These are phyloP conservation scores for Saccharomycopsis sp. DNA, from an alignment of 805 yeast genomes.

Conservation along the genomic window DNA sequence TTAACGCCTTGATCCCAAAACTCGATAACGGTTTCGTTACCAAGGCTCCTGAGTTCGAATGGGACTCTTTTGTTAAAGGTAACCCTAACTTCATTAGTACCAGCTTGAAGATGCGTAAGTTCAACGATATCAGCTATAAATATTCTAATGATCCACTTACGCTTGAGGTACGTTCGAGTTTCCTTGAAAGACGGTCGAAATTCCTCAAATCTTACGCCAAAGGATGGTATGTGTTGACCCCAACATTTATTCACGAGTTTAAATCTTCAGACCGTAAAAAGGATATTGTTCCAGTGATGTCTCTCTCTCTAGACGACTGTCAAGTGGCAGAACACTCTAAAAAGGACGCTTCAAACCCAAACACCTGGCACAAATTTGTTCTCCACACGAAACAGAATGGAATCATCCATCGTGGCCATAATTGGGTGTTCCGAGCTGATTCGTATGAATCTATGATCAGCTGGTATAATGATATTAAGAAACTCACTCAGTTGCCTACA, in stretches of 20 bases:
- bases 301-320: conserved; percentile 72
- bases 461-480: conserved; percentile 79
- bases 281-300: conserved; percentile 79
- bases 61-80: conserved; percentile 69
- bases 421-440: conserved; percentile 93
- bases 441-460: conserved; percentile 69
- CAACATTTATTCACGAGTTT: conserved; percentile 85
- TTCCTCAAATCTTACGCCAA: conserved; percentile 84
- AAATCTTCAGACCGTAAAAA: conserved; percentile 74
- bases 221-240: conserved; percentile 88
- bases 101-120: conserved; percentile 52
- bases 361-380: conserved; percentile 66
- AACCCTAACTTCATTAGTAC: conserved; percentile 63
- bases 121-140: conserved; percentile 57
- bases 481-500: conserved; percentile 55
- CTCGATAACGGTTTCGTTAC: conserved; percentile 64
- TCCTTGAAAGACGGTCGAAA: conserved; percentile 84
- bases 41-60: conserved; percentile 76
- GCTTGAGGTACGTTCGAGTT: conserved; percentile 65
- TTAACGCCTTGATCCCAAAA: conserved; percentile 58
- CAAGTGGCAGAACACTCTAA: conserved; percentile 77
- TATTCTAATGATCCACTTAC: conserved; percentile 67
- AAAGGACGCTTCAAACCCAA: conserved; percentile 51
- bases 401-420: conserved; percentile 72
- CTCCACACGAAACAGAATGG: conserved; percentile 71